Evolutionary conservation across 768 basidiomycete genomes (phyloP), one percentile per base, ranked within the genome.

Genomic region (Pleurotus giganteus): DNA sequence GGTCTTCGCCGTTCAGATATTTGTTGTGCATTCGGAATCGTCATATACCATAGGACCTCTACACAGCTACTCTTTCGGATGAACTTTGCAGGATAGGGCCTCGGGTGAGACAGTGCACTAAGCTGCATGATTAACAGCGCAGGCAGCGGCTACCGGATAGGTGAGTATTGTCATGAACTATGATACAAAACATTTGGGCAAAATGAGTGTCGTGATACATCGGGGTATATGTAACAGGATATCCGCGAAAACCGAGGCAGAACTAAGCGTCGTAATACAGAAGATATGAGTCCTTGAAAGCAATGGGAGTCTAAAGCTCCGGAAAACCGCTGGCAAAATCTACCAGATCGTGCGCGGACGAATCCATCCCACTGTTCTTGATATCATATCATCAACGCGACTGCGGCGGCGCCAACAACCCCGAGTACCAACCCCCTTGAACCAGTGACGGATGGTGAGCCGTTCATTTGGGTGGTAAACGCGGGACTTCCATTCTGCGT

Each of bases 381-480:
- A 41, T 41, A 45, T 45, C 44, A 45, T 45, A 45, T 45, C 23
- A 45, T 45, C 44, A 45, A 45, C 44, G 44, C 44, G 6, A 45
- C 23, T 7, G 19, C 44, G 9, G 44, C 44, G 26, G 27, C 27
- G 7, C 44, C 44, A 19, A 41, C 19, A 17, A 19, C 39, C 5
- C 44, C 44, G 2, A 45, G 7, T 7, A 45, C 13, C 11, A 24
- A 21, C 12, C 44, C 17, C 27, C 23, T 24, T 27, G 21, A 23
- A 11, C 44, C 23, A 24, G 44, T 19, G 27, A 45, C 2, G 9
- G 17, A 7, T 17, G 23, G 23, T 12, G 44, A 7, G 9, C 44
- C 44, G 24, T 45, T 45, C 44, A 45, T 24, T 24, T 45, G 44
- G 9, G 44, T 28, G 17, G 23, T 45, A 12, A 45, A 45, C 23